Evolutionary conservation across 2,329 filamentous ascomycete species (phyloP).

Genomic region (Claviceps purpurea): DNA sequence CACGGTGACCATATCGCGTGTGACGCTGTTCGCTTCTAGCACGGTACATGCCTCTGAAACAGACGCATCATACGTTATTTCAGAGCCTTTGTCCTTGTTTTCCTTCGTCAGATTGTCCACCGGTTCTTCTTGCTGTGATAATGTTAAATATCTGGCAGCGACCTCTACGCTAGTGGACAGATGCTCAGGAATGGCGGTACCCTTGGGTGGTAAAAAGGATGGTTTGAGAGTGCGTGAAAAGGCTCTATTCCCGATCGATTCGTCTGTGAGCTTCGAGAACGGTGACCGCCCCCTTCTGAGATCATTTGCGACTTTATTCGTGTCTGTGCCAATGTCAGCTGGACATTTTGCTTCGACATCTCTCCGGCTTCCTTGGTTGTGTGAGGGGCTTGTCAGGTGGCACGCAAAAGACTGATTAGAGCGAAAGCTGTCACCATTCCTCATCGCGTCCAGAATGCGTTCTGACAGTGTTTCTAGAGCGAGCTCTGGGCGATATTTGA

Average conservation of each 20-base stretch:
- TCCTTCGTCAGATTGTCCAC: not conserved
- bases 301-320: not conserved
- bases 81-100: not conserved
- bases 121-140: not conserved
- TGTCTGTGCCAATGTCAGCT: not conserved
- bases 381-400: constrained; percentile 3
- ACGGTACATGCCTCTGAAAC: not conserved
- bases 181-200: not conserved
- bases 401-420: not conserved
- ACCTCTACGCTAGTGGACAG: not conserved
- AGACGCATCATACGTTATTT: not conserved
- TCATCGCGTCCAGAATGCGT: constrained; percentile 27
- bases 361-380: constrained; percentile 9
- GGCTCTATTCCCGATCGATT: not conserved
- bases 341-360: constrained; percentile 4
- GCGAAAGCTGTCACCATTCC: constrained; percentile 5
- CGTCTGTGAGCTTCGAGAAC: not conserved
- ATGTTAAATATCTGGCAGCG: not conserved
- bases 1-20: constrained; percentile 3
- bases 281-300: not conserved
- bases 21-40: constrained; percentile 15
- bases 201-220: not conserved
- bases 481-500: constrained; percentile 26
- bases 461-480: constrained; percentile 31
- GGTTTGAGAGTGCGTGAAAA: not conserved